Evolutionary conservation across 371 early-diverging fungal species (phyloP).

Genomic region (Cokeromyces recurvatus): DNA sequence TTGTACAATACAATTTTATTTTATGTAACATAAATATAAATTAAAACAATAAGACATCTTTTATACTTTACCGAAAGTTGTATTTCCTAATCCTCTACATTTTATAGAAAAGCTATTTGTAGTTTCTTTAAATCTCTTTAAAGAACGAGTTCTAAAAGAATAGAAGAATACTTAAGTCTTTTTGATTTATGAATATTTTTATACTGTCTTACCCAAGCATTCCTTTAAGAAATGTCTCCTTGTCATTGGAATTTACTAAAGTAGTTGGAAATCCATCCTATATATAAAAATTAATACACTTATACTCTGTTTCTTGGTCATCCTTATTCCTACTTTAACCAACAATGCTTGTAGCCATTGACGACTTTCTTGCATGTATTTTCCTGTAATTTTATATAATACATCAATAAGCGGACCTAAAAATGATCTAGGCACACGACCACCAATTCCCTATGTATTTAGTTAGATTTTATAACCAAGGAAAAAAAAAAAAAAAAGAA

Average conservation of each 20-base stretch:
- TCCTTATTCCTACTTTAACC: constrained; percentile 41
- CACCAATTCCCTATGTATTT: constrained; percentile 60
- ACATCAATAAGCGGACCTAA: constrained; percentile 58
- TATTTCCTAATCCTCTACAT: constrained; percentile 61
- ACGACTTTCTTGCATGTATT: constrained; percentile 47
- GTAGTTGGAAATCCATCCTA: constrained; percentile 65
- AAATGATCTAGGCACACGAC: constrained; percentile 67
- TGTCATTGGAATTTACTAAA: constrained; percentile 47
- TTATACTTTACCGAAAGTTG: constrained; percentile 33
- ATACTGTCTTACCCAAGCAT: constrained; percentile 44
- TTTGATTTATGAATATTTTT: not conserved
- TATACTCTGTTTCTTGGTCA: no score
- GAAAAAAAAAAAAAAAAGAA: no score
- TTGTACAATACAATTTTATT: no score
- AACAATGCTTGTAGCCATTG: constrained; percentile 57
- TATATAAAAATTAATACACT: not conserved
- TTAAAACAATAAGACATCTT: no score
- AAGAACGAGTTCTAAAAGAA: constrained; percentile 48
- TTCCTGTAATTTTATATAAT: constrained; percentile 55
- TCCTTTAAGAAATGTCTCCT: constrained; percentile 59
- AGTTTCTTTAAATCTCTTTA: constrained; percentile 54
- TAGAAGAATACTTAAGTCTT: no score
- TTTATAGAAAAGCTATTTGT: constrained; percentile 55
- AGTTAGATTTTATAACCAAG: no score
- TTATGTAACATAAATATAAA: no score